A percentile compares a stretch with the other conserved stretches of the same genome.
Evolutionary conservation across 2,329 filamentous ascomycete species (phyloP).

Genomic region (Trichothecium sympodiale): DNA sequence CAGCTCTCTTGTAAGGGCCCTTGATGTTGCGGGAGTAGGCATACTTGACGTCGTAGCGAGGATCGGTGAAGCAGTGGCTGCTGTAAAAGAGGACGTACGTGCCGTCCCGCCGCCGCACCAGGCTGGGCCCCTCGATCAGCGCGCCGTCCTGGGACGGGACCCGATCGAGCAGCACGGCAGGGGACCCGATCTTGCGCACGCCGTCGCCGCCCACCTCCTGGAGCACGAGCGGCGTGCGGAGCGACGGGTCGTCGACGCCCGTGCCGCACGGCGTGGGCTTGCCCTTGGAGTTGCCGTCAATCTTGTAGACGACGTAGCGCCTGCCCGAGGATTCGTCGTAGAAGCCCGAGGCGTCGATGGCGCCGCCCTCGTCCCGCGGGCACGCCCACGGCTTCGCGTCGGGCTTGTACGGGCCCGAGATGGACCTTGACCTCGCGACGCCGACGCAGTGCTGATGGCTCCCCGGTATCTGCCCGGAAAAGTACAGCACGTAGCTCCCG

Average conservation of each 20-base stretch:
- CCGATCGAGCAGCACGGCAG: slow-evolving; percentile 35
- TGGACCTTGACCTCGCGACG: slow-evolving; percentile 33
- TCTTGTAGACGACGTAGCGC: slow-evolving; percentile 53
- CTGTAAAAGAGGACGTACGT: slow-evolving; percentile 53
- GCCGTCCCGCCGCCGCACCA: slow-evolving; percentile 33
- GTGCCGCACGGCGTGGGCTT: slow-evolving; percentile 24
- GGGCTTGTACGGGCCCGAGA: slow-evolving; percentile 42
- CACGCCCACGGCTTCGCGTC: slow-evolving; percentile 38
- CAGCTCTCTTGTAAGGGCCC: slow-evolving; percentile 25
- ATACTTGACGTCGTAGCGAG: slow-evolving; percentile 48
- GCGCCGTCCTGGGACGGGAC: slow-evolving; percentile 32
- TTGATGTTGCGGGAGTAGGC: slow-evolving; percentile 31
- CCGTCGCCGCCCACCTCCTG: slow-evolving; percentile 41
- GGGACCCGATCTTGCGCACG: slow-evolving; percentile 36
- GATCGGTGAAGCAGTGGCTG: slow-evolving; percentile 44
- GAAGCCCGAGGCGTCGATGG: slow-evolving; percentile 54
- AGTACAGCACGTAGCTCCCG: slow-evolving; percentile 51
- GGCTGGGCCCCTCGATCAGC: slow-evolving; percentile 49
- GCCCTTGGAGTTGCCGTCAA: slow-evolving; percentile 49
- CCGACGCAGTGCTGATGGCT: slow-evolving; percentile 45
- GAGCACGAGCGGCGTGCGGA: slow-evolving; percentile 44
- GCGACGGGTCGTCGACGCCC: slow-evolving; percentile 22
- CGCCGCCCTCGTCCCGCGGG: slow-evolving; percentile 39
- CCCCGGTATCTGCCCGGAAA: slow-evolving; percentile 34
- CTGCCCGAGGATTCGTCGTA: slow-evolving; percentile 36